Conservation (phyloP, 2,329 filamentous ascomycete genomes). For the Trichothecium roseum region DNA sequence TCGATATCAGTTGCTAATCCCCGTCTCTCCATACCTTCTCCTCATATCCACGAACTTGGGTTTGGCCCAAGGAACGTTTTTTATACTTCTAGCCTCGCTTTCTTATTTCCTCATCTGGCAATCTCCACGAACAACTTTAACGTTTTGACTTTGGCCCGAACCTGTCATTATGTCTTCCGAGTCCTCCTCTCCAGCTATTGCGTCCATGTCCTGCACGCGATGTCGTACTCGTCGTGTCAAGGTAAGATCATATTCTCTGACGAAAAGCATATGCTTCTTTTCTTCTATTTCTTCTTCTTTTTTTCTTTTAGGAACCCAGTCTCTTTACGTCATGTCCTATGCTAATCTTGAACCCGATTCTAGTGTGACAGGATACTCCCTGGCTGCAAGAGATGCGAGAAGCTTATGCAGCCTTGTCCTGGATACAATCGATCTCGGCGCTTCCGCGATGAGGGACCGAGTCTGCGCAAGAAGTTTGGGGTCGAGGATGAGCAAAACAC, state of each 20-base stretch:
- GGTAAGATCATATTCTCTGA: constrained; percentile 4
- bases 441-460: constrained; percentile 9
- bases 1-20: too few relatives aligned
- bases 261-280: not conserved
- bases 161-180: too few relatives aligned
- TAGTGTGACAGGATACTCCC: constrained; percentile 10
- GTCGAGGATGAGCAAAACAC: too few relatives aligned
- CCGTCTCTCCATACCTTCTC: too few relatives aligned
- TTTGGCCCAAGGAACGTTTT: too few relatives aligned
- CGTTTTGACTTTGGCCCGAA: too few relatives aligned
- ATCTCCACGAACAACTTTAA: too few relatives aligned
- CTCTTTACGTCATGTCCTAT: not conserved
- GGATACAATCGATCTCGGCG: constrained; percentile 10
- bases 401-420: constrained; percentile 8
- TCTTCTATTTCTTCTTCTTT: not conserved
- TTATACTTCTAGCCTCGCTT: too few relatives aligned
- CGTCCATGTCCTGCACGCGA: constrained; percentile 8
- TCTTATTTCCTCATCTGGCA: too few relatives aligned
- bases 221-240: constrained; percentile 10
- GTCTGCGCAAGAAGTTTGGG: constrained; percentile 7
- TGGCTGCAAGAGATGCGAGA: constrained; percentile 9
- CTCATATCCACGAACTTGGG: too few relatives aligned
- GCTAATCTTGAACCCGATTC: not conserved
- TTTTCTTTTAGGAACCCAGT: too few relatives aligned
- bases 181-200: constrained; percentile 6